phyloP scores from a whole-genome alignment of 176 grass and related monocot species.

The Carex littledalei region DNA sequence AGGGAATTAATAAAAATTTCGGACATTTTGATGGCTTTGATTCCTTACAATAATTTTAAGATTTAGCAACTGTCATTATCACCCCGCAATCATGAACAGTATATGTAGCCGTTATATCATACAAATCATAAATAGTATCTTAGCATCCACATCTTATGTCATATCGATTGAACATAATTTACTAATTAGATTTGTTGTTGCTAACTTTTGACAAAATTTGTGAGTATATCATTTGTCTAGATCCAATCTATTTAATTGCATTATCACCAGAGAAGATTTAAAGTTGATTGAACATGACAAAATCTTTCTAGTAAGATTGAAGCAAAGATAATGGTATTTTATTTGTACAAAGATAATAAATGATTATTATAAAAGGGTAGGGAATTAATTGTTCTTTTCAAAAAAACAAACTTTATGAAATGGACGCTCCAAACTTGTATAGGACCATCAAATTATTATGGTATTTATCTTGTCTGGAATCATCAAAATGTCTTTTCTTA shows the following conservation, averaged over 20 bases:
- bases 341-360: neutral
- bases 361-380: neutral
- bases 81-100: neutral
- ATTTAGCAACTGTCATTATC: neutral
- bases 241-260: neutral
- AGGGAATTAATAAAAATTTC: too few relatives aligned
- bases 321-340: too few relatives aligned
- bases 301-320: neutral
- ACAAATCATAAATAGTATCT: neutral
- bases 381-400: neutral
- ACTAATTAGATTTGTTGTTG: slow-evolving; percentile 10
- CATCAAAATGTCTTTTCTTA: neutral
- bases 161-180: slow-evolving; percentile 6
- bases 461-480: slow-evolving; percentile 6
- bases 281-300: neutral
- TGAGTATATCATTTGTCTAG: neutral
- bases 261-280: neutral
- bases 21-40: neutral
- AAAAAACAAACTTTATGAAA: neutral
- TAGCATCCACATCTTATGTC: slow-evolving; percentile 13
- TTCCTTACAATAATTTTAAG: neutral
- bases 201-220: slow-evolving; percentile 19
- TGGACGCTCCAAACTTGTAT: neutral
- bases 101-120: neutral
- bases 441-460: neutral